Conservation (phyloP, 1,284 basidiomycete genomes). For the Microbotryum violaceum region DNA sequence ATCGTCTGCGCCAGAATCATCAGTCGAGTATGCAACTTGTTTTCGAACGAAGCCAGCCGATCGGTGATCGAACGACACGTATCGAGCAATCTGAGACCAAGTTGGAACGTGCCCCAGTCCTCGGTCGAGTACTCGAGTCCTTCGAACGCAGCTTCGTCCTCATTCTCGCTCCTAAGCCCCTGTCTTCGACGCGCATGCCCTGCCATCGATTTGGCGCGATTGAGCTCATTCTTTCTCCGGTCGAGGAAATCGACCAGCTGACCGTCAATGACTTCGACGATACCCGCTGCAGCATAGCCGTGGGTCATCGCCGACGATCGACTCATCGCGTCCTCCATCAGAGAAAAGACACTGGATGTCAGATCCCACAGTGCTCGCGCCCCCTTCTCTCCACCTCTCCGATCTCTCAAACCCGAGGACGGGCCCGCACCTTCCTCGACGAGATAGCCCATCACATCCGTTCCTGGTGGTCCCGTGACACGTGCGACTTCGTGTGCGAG, state of each 20-base stretch:
- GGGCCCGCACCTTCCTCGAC: background rate
- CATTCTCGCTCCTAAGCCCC: constrained; percentile 37
- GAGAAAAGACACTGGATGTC: constrained; percentile 46
- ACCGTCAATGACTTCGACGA: constrained; percentile 63
- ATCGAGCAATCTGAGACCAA: constrained; percentile 69
- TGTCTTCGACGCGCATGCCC: background rate
- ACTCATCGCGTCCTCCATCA: constrained; percentile 68
- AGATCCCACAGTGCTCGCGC: constrained; percentile 57
- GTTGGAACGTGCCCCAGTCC: constrained; percentile 79
- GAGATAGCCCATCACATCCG: background rate
- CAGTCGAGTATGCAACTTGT: constrained; percentile 54
- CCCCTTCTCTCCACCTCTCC: constrained; percentile 43
- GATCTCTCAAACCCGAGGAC: background rate
- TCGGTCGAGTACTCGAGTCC: constrained; percentile 77
- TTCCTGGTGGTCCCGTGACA: constrained; percentile 39
- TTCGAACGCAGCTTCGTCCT: constrained; percentile 51
- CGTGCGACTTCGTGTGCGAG: constrained; percentile 53
- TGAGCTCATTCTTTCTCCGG: constrained; percentile 40
- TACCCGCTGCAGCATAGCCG: constrained; percentile 67
- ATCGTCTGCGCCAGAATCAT: constrained; percentile 54
- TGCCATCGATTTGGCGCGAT: background rate
- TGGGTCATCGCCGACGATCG: constrained; percentile 74
- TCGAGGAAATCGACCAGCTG: constrained; percentile 63
- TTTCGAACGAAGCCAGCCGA: constrained; percentile 59
- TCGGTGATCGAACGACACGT: constrained; percentile 64